These are phyloP conservation scores for Ceratopteris richardii DNA, from an alignment of 75 land plant species.

Conservation along the genomic window DNA sequence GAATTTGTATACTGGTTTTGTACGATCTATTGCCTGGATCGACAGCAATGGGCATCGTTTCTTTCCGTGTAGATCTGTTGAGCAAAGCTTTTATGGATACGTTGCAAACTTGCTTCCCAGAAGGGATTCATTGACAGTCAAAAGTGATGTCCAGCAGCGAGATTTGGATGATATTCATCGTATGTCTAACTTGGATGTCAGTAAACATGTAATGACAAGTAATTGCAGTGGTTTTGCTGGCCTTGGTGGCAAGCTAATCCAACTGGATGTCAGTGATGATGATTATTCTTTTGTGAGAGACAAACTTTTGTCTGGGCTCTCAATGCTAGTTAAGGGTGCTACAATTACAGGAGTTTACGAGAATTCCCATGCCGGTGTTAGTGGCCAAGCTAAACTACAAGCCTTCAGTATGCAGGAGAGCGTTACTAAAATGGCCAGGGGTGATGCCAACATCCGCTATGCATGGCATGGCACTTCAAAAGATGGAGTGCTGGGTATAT, in stretches of 20 bases:
- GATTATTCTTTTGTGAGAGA: conserved; percentile 11
- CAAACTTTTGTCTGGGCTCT: conserved; percentile 18
- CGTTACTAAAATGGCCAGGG: background rate
- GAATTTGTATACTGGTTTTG: conserved; percentile 13
- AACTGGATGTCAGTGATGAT: conserved; percentile 3
- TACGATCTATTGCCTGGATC: conserved; percentile 15
- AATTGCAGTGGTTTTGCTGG: background rate
- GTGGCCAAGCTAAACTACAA: conserved; percentile 7
- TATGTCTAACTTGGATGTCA: background rate
- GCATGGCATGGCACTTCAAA: conserved; percentile 71
- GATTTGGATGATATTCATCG: background rate
- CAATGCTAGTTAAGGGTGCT: conserved; percentile 4
- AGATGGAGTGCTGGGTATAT: conserved; percentile 26
- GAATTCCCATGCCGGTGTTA: background rate
- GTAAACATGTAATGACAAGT: too few species aligned
- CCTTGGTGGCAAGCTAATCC: conserved; percentile 10
- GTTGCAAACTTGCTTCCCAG: background rate
- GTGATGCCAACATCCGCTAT: conserved; percentile 53
- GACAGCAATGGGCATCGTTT: background rate
- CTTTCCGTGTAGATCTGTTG: background rate
- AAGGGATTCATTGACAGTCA: background rate
- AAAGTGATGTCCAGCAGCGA: background rate
- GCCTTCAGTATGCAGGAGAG: conserved; percentile 2
- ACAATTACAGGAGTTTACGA: conserved; percentile 16
- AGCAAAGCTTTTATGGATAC: background rate